phyloP scores from a whole-genome alignment of 495 filamentous ascomycete species.

The Penicillium verhagenii region DNA sequence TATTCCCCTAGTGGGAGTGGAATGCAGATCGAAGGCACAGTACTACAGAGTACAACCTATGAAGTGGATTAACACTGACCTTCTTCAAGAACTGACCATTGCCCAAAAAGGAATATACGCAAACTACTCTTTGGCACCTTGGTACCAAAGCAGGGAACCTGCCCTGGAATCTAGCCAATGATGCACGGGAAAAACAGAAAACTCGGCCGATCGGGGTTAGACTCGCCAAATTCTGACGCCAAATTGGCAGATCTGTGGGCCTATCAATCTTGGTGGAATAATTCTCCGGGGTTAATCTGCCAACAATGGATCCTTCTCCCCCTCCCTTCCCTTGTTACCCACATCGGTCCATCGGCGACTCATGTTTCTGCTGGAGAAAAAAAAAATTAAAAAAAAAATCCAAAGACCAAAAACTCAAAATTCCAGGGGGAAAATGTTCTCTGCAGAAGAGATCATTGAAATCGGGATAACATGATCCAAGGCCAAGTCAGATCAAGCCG shows the following conservation, averaged over 20 bases:
- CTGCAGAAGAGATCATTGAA: neutral
- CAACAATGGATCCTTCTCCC: slow-evolving; percentile 1
- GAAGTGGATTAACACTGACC: neutral
- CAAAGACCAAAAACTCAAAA: neutral
- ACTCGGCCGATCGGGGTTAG: neutral
- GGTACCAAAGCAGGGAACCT: neutral
- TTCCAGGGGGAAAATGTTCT: too few species aligned
- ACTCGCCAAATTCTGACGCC: neutral
- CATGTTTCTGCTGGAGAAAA: neutral
- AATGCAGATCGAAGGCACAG: neutral
- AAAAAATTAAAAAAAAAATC: neutral
- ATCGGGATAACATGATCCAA: neutral
- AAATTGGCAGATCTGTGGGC: neutral
- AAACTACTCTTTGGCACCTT: too few species aligned
- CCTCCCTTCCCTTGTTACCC: neutral
- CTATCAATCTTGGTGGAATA: slow-evolving; percentile 11
- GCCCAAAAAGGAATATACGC: neutral
- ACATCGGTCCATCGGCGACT: neutral
- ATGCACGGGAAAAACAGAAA: neutral
- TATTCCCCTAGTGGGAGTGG: too few species aligned
- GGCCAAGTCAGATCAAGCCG: neutral
- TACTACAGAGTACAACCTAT: too few species aligned
- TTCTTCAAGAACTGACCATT: neutral
- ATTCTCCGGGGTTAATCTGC: slow-evolving; percentile 4
- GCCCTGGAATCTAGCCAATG: neutral